phyloP scores from a whole-genome alignment of 75 land plant species.

The Sequoia sempervirens region DNA sequence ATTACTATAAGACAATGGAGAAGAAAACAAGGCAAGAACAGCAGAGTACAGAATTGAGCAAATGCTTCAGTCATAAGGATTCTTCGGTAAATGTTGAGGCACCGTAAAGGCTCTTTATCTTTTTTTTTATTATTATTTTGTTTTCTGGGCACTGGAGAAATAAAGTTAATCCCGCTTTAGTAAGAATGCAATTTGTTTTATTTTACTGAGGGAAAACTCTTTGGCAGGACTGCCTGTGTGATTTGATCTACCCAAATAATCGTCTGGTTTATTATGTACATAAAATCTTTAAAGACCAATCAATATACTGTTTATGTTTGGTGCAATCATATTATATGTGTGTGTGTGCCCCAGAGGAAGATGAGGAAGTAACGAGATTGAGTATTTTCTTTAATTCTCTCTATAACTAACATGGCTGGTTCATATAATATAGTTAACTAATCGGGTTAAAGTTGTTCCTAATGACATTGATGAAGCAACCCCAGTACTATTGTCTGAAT shows the following conservation, averaged over 20 bases:
- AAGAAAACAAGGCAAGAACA: neutral
- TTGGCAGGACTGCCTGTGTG: neutral
- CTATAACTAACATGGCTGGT: no score
- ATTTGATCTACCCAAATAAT: neutral
- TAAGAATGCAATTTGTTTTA: neutral
- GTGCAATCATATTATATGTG: no score
- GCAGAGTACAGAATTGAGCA: neutral
- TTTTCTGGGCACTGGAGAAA: neutral
- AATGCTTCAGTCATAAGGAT: neutral
- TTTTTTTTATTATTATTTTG: no score
- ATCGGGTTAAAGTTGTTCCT: no score
- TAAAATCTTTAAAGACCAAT: no score
- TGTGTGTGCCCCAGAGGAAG: no score
- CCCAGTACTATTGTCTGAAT: no score
- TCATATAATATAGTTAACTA: no score
- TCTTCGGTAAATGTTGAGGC: neutral
- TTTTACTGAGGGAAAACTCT: neutral
- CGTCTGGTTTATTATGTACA: neutral
- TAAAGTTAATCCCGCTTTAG: neutral
- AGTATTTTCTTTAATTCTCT: no score
- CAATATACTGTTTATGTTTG: no score
- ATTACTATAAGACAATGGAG: constrained; percentile 2
- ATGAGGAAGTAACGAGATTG: no score
- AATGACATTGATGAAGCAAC: no score
- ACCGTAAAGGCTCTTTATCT: neutral